Evolutionary conservation across 305 asterid species (phyloP).

Genomic region (Petunia hybrid): DNA sequence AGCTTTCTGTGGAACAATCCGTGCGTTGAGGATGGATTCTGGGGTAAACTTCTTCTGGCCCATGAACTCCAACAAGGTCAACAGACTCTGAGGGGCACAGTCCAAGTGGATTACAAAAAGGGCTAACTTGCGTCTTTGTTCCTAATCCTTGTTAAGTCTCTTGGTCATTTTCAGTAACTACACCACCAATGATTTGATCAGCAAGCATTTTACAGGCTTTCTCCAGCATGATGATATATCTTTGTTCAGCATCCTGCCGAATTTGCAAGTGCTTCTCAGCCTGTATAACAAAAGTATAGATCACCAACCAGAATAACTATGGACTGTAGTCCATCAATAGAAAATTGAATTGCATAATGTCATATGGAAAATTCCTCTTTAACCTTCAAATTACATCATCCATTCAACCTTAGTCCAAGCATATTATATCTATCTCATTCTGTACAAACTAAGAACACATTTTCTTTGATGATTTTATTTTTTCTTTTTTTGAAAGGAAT

Average conservation of each 20-base stretch:
- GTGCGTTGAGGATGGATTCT: slow-evolving; percentile 52
- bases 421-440: background rate
- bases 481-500: background rate
- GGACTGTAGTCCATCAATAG: background rate
- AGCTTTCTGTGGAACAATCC: slow-evolving; percentile 85
- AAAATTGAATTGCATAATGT: background rate
- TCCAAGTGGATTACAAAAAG: slow-evolving; percentile 40
- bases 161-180: slow-evolving; percentile 46
- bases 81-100: slow-evolving; percentile 52
- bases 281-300: slow-evolving; percentile 47
- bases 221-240: slow-evolving; percentile 82
- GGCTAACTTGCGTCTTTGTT: slow-evolving; percentile 40
- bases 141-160: slow-evolving; percentile 53
- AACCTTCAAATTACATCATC: background rate
- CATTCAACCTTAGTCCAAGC: background rate
- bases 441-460: background rate
- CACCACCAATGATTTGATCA: slow-evolving; percentile 70
- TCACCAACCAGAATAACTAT: background rate
- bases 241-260: slow-evolving; percentile 79
- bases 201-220: slow-evolving; percentile 82
- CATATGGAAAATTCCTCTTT: slow-evolving; percentile 4
- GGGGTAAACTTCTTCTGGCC: slow-evolving; percentile 39
- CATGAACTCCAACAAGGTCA: slow-evolving; percentile 33
- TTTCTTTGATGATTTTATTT: background rate
- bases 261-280: slow-evolving; percentile 87